Conservation (phyloP, 2,329 filamentous ascomycete species). For the Helotiales sp. region DNA sequence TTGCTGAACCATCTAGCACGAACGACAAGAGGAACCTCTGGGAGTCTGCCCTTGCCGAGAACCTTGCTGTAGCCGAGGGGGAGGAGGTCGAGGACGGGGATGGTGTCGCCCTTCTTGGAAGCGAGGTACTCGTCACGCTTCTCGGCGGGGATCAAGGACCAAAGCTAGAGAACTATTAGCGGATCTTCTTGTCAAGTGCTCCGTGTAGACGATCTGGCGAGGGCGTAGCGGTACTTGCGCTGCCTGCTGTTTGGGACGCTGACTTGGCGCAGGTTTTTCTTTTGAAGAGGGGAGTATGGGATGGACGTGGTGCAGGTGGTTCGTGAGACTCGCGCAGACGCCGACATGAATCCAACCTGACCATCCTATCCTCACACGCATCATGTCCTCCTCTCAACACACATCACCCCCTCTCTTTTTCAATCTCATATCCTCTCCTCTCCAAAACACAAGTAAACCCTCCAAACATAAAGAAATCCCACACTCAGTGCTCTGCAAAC, state of each 20-base stretch:
- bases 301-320: not conserved
- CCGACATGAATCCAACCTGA: not conserved
- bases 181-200: conserved; percentile 14
- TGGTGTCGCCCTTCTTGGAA: conserved; percentile 82
- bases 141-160: conserved; percentile 92
- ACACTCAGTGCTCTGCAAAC: conserved; percentile 40
- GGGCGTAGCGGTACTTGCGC: conserved; percentile 9
- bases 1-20: conserved; percentile 94
- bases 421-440: not conserved
- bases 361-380: not conserved
- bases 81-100: conserved; percentile 97
- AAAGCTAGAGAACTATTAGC: conserved; percentile 65
- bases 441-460: not conserved
- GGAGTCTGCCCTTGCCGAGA: conserved; percentile 96
- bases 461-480: not conserved
- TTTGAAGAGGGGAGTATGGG: not conserved
- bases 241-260: conserved; percentile 5
- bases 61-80: conserved; percentile 98
- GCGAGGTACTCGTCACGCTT: conserved; percentile 90
- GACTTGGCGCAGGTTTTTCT: not conserved
- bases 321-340: not conserved
- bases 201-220: conserved; percentile 20
- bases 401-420: conserved; percentile 2
- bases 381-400: not conserved
- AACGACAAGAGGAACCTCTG: conserved; percentile 91